phyloP scores from a whole-genome alignment of 1,284 basidiomycete genomes.

The Melampsora americana region DNA sequence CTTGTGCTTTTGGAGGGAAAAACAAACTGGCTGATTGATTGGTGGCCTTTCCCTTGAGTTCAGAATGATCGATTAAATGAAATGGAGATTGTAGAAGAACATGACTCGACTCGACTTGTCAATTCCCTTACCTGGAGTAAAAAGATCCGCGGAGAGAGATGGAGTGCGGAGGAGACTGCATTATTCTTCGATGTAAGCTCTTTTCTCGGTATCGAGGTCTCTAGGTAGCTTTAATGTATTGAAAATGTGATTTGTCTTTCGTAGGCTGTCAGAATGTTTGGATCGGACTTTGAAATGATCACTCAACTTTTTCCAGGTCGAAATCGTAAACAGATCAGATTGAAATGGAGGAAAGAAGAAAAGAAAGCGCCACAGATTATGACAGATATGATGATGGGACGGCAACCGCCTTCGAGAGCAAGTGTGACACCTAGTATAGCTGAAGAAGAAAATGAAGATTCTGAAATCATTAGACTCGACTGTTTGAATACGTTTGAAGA shows the following conservation, averaged over 20 bases:
- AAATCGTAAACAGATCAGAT: conserved; percentile 81
- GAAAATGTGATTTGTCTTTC: conserved; percentile 5
- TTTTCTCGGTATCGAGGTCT: neutral
- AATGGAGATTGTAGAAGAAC: conserved; percentile 77
- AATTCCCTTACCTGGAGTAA: conserved; percentile 78
- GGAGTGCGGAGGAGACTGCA: conserved; percentile 80
- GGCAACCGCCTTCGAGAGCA: neutral
- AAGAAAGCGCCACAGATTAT: conserved; percentile 63
- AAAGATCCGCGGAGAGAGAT: conserved; percentile 70
- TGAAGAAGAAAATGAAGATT: neutral
- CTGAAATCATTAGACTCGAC: neutral
- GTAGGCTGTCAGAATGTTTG: conserved; percentile 78
- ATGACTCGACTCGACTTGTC: conserved; percentile 73
- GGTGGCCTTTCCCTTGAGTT: conserved; percentile 49
- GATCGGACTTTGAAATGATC: conserved; percentile 87
- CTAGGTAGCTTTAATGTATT: neutral
- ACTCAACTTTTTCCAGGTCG: conserved; percentile 77
- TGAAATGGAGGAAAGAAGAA: conserved; percentile 85
- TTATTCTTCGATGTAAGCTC: conserved; percentile 71
- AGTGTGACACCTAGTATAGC: neutral
- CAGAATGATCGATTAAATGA: conserved; percentile 60
- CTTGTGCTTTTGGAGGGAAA: neutral
- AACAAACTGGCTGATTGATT: neutral
- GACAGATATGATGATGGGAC: conserved; percentile 47
- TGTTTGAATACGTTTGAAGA: conserved; percentile 3